phyloP scores from a whole-genome alignment of 345 rosid species.

The Abelmoschus esculentus region DNA sequence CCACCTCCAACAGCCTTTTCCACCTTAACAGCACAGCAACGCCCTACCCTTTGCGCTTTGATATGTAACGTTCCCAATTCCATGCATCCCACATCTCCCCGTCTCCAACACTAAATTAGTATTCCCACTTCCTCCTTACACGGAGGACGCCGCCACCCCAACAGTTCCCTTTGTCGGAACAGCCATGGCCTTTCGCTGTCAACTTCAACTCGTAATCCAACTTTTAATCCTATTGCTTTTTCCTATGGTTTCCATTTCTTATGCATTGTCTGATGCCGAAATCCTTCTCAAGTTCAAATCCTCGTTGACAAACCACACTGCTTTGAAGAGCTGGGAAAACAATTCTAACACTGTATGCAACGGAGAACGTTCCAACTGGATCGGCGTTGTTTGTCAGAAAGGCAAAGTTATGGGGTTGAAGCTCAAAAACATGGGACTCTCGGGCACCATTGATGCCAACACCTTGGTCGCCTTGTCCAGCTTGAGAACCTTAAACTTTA shows the following conservation, averaged over 20 bases:
- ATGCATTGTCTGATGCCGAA: constrained; percentile 33
- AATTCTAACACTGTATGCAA: constrained; percentile 25
- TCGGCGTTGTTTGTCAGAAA: constrained; percentile 42
- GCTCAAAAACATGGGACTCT: constrained; percentile 53
- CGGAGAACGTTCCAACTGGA: constrained; percentile 37
- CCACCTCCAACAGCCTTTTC: too few relatives aligned
- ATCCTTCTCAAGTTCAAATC: constrained; percentile 53
- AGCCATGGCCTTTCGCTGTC: background rate
- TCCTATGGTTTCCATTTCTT: background rate
- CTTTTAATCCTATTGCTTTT: background rate
- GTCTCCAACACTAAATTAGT: background rate
- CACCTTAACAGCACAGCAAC: too few relatives aligned
- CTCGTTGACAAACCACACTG: constrained; percentile 28
- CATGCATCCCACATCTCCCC: too few relatives aligned
- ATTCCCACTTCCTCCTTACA: background rate
- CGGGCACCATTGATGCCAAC: constrained; percentile 41
- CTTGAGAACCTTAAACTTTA: constrained; percentile 51
- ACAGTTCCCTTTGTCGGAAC: too few relatives aligned
- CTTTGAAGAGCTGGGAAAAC: constrained; percentile 39
- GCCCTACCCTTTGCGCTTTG: too few relatives aligned
- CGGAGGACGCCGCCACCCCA: background rate
- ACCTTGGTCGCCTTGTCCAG: constrained; percentile 27
- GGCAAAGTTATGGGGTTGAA: constrained; percentile 48
- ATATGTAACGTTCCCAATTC: too few relatives aligned
- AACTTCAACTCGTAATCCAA: background rate